Evolutionary conservation across 2,329 filamentous ascomycete genomes (phyloP), one percentile per base, ranked within the genome.

Genomic region (Pyricularia sp.): DNA sequence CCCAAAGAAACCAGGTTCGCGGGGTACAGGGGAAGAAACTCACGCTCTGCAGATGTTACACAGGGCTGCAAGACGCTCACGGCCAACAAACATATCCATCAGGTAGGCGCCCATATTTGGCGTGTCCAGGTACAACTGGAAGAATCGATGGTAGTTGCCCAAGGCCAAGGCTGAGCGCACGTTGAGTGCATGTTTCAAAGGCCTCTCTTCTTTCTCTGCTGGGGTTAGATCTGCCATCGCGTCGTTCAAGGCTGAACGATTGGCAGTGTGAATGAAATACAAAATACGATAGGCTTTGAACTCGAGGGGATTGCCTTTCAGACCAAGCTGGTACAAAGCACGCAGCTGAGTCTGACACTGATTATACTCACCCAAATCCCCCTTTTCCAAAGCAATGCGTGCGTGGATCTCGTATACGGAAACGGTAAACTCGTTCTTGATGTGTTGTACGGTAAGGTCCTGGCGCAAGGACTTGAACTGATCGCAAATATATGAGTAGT

Each of bases 351-450:
- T 98, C 84, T 99, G 95, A 81, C 95, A 99, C 86, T 99, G 95
- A 84, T 99, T 99, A 95, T 99, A 99, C 95, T 99, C 95, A 99
- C 95, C 94, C 84, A 98, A 88, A 85, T 99, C 95, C 82, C 92
- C 93, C 86, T 96, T 97, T 81, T 99, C 94, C 80, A 99, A 85
- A 73, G 95, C 95, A 81, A 99, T 98, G 71, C 95, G 90, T 72
- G 94, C 95, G 81, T 99, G 95, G 71, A 94, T 96, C 82, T 99
- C 95, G 81, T 99, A 99, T 65, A 97, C 95, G 71, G 87, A 91
- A 72, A 98, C 94, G 30, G 95, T 98, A 78, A 99, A 98, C 68
- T 96, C 92, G 80, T 93, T 97, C 81, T 93, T 94, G 82, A 99
- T 93, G 76, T 92, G 94, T 81, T 99, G 95, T 69, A 99, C 95